These are phyloP conservation scores for Rhodotorula toruloides DNA, from an alignment of 768 basidiomycete genomes.

Conservation along the genomic window DNA sequence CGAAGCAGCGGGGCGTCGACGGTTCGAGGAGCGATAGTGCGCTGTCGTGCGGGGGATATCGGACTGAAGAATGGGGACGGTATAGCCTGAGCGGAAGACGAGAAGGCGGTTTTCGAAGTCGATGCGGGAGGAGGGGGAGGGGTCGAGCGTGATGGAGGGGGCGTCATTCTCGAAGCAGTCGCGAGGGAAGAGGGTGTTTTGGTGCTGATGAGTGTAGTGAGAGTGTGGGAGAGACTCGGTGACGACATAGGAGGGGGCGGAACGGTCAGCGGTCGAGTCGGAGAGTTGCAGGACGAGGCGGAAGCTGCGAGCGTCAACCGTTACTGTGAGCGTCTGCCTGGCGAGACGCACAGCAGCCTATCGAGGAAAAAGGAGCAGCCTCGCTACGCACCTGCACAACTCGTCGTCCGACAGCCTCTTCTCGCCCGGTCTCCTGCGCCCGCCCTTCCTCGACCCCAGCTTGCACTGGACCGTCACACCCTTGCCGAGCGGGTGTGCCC, in stretches of 20 bases:
- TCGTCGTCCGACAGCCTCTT: neutral
- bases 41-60: neutral
- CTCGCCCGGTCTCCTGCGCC: neutral
- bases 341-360: too few species aligned
- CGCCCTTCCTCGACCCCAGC: neutral
- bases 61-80: neutral
- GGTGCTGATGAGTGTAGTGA: neutral
- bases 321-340: too few species aligned
- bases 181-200: neutral
- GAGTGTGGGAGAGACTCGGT: neutral
- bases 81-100: neutral
- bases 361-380: neutral
- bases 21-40: neutral
- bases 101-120: too few species aligned
- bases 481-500: too few species aligned
- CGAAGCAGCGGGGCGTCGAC: too few species aligned
- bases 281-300: neutral
- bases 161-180: too few species aligned
- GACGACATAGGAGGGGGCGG: neutral
- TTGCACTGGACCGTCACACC: neutral
- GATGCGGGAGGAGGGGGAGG: too few species aligned
- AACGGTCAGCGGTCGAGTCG: neutral
- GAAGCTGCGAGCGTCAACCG: slow-evolving; percentile 1
- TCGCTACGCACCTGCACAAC: neutral
- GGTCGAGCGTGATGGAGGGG: too few species aligned